These are phyloP conservation scores for Calonectria fujianensis DNA, from an alignment of 2,329 filamentous ascomycete genomes.

Conservation along the genomic window DNA sequence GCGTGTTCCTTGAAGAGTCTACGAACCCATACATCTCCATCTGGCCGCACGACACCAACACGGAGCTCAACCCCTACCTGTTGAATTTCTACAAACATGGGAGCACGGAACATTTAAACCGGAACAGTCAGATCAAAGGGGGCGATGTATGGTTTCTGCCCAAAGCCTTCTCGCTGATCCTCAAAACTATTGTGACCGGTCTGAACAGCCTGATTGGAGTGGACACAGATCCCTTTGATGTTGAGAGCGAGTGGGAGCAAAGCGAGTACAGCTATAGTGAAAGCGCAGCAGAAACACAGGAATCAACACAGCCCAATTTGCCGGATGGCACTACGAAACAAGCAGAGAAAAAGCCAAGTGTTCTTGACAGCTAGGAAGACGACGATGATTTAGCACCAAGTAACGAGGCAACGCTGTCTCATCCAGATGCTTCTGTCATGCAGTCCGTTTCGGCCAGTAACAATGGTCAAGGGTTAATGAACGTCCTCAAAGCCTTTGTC, in stretches of 20 bases:
- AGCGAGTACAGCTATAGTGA: constrained; percentile 5
- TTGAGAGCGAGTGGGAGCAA: constrained; percentile 58
- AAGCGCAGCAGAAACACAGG: constrained; percentile 45
- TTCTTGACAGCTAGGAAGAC: constrained; percentile 66
- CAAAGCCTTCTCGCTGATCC: constrained; percentile 74
- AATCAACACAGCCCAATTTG: neutral
- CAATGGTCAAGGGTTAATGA: constrained; percentile 68
- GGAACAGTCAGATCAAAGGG: constrained; percentile 79
- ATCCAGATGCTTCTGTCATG: neutral
- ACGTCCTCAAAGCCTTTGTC: constrained; percentile 76
- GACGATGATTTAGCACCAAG: constrained; percentile 51
- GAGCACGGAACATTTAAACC: constrained; percentile 74
- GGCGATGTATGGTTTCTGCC: constrained; percentile 84
- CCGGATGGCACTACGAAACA: constrained; percentile 21
- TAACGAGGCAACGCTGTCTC: constrained; percentile 53
- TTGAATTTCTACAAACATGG: constrained; percentile 88
- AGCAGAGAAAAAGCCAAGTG: constrained; percentile 47
- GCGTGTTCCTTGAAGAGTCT: constrained; percentile 84
- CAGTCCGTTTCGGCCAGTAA: constrained; percentile 47
- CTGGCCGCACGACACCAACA: constrained; percentile 71
- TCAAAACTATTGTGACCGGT: constrained; percentile 83
- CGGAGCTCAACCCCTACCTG: constrained; percentile 78
- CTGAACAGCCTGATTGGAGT: constrained; percentile 71
- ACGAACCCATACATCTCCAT: constrained; percentile 82
- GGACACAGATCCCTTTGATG: constrained; percentile 57